Evolutionary conservation across 495 filamentous ascomycete genomes (phyloP), one percentile per base, ranked within the genome.

Genomic region (Aeminium ludgeri): DNA sequence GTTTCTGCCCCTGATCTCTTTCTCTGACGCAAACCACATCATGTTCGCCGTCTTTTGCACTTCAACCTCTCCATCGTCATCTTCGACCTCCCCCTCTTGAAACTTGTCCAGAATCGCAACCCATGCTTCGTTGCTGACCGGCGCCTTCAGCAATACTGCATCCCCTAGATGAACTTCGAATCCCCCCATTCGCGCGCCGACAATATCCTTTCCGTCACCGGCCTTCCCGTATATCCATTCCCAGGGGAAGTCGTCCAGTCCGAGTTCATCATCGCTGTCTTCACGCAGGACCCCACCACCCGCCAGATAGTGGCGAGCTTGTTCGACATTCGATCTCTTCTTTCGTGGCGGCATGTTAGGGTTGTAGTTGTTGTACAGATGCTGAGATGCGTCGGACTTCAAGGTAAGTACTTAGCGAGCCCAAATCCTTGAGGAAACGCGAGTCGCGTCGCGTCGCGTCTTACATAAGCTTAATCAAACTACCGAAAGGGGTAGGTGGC

Each of bases 211-310:
- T n/a, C 28, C 40, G 12, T 35, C 36, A 11, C 6, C 41, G 13
- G 16, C 19, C 12, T 59, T 46, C 20, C 65, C 65, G 60, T 89
- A 89, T 20, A 95, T 75, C 87, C 86, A 97, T 55, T 91, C 75
- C 89, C 89, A 97, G 1, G 85, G 83, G 31, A 68, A 64, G 57
- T 93, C 84, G 40, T 89, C 84, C 13, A 73, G 63, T 15, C 84
- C 85, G 8, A 91, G 67, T 55, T 94, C 87, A 50, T 94, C 86
- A 62, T 95, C 87, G 10, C 84, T 92, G 55, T 91, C 84, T 41
- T 91, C 85, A 44, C 82, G 69, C 11, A 66, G 58, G n/a, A 87
- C 63, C 16, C 72, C 78, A 18, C 74, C 73, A 42, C 67, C 69
- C 36, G 69, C 68, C 42, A 85, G 69, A 52, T 69, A 75, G 53